Conservation (phyloP, 176 grass and related monocot genomes). For the Echinochloa phyllopogon region DNA sequence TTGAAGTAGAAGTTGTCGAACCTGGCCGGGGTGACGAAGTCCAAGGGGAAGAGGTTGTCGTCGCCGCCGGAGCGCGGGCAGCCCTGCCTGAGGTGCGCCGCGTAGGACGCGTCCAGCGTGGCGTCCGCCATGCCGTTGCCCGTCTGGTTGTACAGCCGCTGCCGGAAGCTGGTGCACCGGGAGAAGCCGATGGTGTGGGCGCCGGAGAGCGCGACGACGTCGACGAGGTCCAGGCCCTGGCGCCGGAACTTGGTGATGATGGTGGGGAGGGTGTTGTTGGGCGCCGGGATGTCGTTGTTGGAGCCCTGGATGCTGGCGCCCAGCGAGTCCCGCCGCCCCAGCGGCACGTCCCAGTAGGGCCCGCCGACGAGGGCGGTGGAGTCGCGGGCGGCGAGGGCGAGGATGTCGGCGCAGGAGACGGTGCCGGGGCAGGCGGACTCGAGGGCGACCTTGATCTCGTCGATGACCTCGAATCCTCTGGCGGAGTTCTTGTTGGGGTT, state of each 20-base stretch:
- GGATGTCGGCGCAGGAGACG: not conserved
- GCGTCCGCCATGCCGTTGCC: slow-evolving; percentile 67
- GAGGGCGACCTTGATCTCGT: slow-evolving; percentile 68
- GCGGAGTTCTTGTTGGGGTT: slow-evolving; percentile 70
- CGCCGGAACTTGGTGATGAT: slow-evolving; percentile 85
- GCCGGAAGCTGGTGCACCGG: slow-evolving; percentile 82
- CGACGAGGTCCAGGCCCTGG: slow-evolving; percentile 63
- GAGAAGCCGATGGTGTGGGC: slow-evolving; percentile 75
- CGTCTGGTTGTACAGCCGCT: slow-evolving; percentile 84
- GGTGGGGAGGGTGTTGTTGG: slow-evolving; percentile 85
- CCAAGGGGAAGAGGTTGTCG: slow-evolving; percentile 83
- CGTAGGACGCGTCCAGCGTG: slow-evolving; percentile 56
- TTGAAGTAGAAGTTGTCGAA: slow-evolving; percentile 93
- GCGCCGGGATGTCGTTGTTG: slow-evolving; percentile 92
- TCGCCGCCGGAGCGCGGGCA: slow-evolving; percentile 74
- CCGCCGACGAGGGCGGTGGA: slow-evolving; percentile 66
- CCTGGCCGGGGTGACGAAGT: slow-evolving; percentile 52
- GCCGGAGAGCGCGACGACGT: slow-evolving; percentile 80
- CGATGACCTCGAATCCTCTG: slow-evolving; percentile 65
- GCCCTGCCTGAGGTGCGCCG: slow-evolving; percentile 42
- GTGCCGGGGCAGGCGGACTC: slow-evolving; percentile 54
- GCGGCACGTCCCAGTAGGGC: slow-evolving; percentile 71
- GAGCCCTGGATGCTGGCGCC: slow-evolving; percentile 78
- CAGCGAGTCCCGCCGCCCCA: slow-evolving; percentile 81
- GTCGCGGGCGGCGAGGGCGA: slow-evolving; percentile 47